Percentiles rank a stretch among this genome's conserved stretches.
Conservation (phyloP, 176 grass and related monocot genomes). For the Tillandsia leiboldiana region DNA sequence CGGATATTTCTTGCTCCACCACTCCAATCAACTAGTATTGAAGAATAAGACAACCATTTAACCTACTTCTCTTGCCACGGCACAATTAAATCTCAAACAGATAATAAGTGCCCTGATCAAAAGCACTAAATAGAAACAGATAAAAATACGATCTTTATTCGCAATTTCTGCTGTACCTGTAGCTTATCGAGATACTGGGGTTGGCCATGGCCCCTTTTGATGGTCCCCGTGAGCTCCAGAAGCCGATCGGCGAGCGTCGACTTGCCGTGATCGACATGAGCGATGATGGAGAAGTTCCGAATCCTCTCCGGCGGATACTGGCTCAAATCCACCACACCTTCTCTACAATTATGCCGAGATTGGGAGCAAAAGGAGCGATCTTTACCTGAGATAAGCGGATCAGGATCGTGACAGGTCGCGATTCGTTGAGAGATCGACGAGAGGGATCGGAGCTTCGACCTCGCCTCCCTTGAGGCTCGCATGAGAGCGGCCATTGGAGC, state of each 20-base stretch:
- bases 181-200: slow-evolving; percentile 91
- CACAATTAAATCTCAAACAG: not conserved
- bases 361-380: slow-evolving; percentile 14
- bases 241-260: slow-evolving; percentile 77
- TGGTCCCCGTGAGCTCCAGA: slow-evolving; percentile 83
- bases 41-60: not conserved
- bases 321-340: slow-evolving; percentile 40
- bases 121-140: not conserved
- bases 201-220: slow-evolving; percentile 76
- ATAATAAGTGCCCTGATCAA: not conserved
- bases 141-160: not conserved
- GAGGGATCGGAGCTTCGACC: slow-evolving; percentile 16
- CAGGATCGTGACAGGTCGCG: slow-evolving; percentile 10
- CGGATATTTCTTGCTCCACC: too few species aligned
- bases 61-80: slow-evolving; percentile 2
- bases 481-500: slow-evolving; percentile 9
- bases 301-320: slow-evolving; percentile 69
- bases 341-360: slow-evolving; percentile 3
- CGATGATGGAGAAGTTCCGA: slow-evolving; percentile 87
- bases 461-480: slow-evolving; percentile 9
- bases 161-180: slow-evolving; percentile 34
- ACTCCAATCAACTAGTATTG: too few species aligned
- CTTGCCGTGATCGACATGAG: slow-evolving; percentile 89
- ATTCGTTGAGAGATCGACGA: slow-evolving; percentile 1
- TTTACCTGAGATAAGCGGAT: slow-evolving; percentile 17